Percentiles rank a stretch among this genome's conserved stretches.
These are phyloP conservation scores for Arthrobotrys sphaeroides DNA, from an alignment of 2,329 filamentous ascomycete species.

Conservation along the genomic window DNA sequence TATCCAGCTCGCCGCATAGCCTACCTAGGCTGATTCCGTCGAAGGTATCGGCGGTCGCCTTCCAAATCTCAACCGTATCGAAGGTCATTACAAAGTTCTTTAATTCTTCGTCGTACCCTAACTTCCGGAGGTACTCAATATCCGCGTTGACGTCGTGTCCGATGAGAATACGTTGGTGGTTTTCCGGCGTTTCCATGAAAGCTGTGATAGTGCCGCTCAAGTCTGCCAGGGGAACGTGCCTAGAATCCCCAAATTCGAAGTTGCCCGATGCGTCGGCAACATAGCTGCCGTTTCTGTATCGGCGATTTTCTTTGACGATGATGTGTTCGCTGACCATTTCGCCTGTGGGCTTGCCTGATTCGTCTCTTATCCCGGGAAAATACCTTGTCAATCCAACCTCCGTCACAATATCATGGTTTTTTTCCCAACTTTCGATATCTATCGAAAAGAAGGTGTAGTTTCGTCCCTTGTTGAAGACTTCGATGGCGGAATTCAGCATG, in stretches of 20 bases:
- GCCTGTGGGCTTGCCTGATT: constrained; percentile 60
- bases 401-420: constrained; percentile 73
- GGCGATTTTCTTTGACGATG: constrained; percentile 74
- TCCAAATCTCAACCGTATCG: constrained; percentile 79
- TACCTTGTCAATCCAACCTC: constrained; percentile 86
- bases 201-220: constrained; percentile 60
- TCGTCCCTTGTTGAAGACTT: constrained; percentile 9
- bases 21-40: constrained; percentile 68
- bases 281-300: constrained; percentile 74
- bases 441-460: constrained; percentile 62
- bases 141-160: constrained; percentile 79
- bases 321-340: constrained; percentile 70
- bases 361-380: constrained; percentile 68
- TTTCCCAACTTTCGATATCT: constrained; percentile 85
- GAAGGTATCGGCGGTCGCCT: constrained; percentile 68
- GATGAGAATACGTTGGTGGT: constrained; percentile 75
- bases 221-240: constrained; percentile 61
- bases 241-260: constrained; percentile 75
- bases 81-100: constrained; percentile 71
- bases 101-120: constrained; percentile 72
- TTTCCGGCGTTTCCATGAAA: constrained; percentile 59
- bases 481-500: constrained; percentile 41
- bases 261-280: constrained; percentile 76
- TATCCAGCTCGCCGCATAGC: constrained; percentile 72
- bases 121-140: constrained; percentile 71